phyloP scores from a whole-genome alignment of 2,329 filamentous ascomycete species.

The Colletotrichum liriopes region DNA sequence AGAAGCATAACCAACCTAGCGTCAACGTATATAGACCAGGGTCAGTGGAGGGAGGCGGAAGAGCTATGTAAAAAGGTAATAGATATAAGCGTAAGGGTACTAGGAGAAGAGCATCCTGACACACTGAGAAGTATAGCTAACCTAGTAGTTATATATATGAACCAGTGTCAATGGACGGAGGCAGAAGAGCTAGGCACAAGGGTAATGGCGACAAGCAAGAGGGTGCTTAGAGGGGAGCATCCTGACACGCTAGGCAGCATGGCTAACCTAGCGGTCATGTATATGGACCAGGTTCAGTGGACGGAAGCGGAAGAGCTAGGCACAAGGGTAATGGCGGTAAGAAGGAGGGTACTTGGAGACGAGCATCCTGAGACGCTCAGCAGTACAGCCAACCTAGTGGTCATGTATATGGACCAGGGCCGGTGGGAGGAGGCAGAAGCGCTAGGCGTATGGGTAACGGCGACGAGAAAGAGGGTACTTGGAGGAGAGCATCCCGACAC shows the following conservation, averaged over 20 bases:
- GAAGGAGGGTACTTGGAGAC: neutral
- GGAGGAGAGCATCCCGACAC: neutral
- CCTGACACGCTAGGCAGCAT: neutral
- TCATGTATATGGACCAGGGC: neutral
- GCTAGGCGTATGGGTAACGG: neutral
- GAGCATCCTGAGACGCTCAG: neutral
- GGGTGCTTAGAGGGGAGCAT: neutral
- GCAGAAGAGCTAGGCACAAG: neutral
- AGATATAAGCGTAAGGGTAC: no score
- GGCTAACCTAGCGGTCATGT: neutral
- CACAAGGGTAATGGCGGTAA: neutral
- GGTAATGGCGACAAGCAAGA: neutral
- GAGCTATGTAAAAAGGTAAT: no score
- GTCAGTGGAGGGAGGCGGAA: no score
- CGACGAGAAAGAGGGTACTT: neutral
- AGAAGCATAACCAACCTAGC: no score
- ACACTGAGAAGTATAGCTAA: no score
- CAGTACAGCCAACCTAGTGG: neutral
- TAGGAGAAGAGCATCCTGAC: no score
- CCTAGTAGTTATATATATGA: no score
- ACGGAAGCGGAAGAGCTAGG: neutral
- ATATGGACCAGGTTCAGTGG: rapidly evolving
- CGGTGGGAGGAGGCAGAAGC: neutral
- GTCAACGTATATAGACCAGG: no score
- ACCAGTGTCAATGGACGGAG: no score